These are phyloP conservation scores for Magnusiomyces suaveolens DNA, from an alignment of 1,139 yeast species.

Conservation along the genomic window DNA sequence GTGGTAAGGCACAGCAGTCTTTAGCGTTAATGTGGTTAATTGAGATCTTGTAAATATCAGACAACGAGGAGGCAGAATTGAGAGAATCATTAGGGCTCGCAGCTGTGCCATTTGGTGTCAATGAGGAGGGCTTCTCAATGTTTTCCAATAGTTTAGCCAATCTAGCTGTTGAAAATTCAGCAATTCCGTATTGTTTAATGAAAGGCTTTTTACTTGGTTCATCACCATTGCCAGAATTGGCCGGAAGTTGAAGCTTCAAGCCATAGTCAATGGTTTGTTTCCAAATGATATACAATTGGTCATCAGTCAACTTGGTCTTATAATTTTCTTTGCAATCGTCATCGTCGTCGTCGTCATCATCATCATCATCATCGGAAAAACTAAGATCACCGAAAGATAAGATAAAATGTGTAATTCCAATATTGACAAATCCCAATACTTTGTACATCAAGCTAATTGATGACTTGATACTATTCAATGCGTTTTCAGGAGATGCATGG, in stretches of 20 bases:
- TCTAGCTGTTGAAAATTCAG: slow-evolving; percentile 24
- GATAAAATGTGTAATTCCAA: slow-evolving; percentile 19
- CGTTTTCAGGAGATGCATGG: not conserved
- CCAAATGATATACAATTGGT: slow-evolving; percentile 21
- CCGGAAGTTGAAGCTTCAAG: not conserved
- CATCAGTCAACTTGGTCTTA: slow-evolving; percentile 11
- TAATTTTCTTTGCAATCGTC: slow-evolving; percentile 9
- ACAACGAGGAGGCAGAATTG: slow-evolving; percentile 2
- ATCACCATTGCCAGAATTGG: not conserved
- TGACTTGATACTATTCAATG: not conserved
- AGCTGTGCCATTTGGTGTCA: not conserved
- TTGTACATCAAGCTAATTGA: not conserved
- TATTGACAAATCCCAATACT: not conserved
- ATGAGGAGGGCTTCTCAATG: slow-evolving; percentile 9
- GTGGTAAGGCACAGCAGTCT: slow-evolving; percentile 30
- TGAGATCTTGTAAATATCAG: slow-evolving; percentile 15
- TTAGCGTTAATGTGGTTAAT: slow-evolving; percentile 29
- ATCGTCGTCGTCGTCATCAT: slow-evolving; percentile 12
- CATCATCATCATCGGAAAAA: slow-evolving; percentile 21
- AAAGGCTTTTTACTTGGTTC: not conserved
- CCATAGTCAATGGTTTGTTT: slow-evolving; percentile 15
- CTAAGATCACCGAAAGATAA: slow-evolving; percentile 23
- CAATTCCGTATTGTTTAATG: slow-evolving; percentile 24
- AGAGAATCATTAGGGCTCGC: not conserved
- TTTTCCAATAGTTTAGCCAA: slow-evolving; percentile 18